Conservation (phyloP, 176 grass and related monocot species). For the Lolium rigidum region DNA sequence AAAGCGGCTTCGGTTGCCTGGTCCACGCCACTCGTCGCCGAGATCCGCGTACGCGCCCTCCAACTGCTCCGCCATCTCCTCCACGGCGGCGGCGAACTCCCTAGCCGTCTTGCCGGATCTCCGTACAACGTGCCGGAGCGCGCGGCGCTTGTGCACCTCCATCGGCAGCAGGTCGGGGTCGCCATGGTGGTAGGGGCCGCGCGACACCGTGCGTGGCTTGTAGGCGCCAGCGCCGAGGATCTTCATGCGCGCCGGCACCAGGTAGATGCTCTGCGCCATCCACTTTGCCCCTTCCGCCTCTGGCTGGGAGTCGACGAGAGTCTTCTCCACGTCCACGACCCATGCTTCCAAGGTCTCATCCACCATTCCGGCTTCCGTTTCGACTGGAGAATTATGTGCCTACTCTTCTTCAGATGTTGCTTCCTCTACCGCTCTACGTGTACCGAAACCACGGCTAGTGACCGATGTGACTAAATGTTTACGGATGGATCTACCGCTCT, state of each 20-base stretch:
- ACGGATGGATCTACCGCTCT: background rate
- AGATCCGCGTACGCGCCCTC: constrained; percentile 42
- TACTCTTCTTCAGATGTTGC: background rate
- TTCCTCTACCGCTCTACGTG: too few species aligned
- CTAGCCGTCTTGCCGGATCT: background rate
- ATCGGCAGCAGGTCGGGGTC: constrained; percentile 27
- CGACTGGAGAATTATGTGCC: background rate
- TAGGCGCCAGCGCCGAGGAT: background rate
- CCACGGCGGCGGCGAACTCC: constrained; percentile 36
- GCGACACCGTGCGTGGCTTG: background rate
- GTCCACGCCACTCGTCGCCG: constrained; percentile 29
- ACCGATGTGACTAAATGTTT: background rate
- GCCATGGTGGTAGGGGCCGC: constrained; percentile 46
- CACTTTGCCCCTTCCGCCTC: background rate
- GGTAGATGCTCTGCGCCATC: background rate
- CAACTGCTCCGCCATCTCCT: constrained; percentile 27
- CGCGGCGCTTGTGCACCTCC: constrained; percentile 58
- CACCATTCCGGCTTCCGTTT: background rate
- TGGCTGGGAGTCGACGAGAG: background rate
- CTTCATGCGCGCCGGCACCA: background rate
- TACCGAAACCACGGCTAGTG: background rate
- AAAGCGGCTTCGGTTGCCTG: constrained; percentile 15
- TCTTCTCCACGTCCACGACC: background rate
- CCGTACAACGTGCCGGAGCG: constrained; percentile 44
- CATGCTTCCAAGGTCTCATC: background rate